Evolutionary conservation across 2,329 filamentous ascomycete species (phyloP).

Genomic region (Reticulascus tulasneorum): DNA sequence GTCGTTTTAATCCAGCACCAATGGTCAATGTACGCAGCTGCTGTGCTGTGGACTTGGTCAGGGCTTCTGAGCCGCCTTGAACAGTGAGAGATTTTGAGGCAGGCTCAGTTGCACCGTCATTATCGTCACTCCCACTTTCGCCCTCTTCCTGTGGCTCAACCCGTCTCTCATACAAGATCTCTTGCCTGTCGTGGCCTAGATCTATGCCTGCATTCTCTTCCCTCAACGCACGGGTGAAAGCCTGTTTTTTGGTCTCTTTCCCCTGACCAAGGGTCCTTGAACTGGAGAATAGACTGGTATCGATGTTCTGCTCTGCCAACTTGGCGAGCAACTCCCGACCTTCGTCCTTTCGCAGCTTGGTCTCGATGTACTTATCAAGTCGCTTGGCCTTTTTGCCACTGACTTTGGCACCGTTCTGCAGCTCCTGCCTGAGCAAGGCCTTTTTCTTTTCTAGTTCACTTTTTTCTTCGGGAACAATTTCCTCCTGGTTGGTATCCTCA

Average conservation of each 20-base stretch:
- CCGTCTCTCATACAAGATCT: conserved; percentile 47
- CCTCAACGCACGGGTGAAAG: conserved; percentile 57
- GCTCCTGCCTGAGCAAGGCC: conserved; percentile 50
- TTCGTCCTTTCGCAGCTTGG: conserved; percentile 91
- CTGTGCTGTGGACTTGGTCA: neutral
- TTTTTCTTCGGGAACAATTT: conserved; percentile 44
- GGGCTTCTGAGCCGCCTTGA: too few relatives aligned
- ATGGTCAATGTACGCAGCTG: conserved; percentile 25
- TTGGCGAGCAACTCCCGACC: conserved; percentile 80
- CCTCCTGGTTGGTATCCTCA: conserved; percentile 52
- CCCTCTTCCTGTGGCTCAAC: conserved; percentile 24
- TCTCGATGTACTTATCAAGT: conserved; percentile 71
- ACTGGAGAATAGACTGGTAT: conserved; percentile 77
- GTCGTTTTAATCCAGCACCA: conserved; percentile 82
- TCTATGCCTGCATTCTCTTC: conserved; percentile 63
- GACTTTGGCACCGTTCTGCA: conserved; percentile 51
- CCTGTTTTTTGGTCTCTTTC: conserved; percentile 68
- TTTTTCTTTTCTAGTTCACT: conserved; percentile 51
- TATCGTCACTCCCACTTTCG: conserved; percentile 22
- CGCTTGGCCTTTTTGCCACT: conserved; percentile 64
- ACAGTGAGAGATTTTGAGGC: neutral
- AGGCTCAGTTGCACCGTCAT: conserved; percentile 13
- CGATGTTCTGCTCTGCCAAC: conserved; percentile 72
- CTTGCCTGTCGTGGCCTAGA: conserved; percentile 46
- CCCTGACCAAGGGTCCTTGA: conserved; percentile 71